A percentile compares a stretch with the other conserved stretches of the same genome.
phyloP scores from a whole-genome alignment of 2,329 filamentous ascomycete genomes.

The Didymella arachidicola region DNA sequence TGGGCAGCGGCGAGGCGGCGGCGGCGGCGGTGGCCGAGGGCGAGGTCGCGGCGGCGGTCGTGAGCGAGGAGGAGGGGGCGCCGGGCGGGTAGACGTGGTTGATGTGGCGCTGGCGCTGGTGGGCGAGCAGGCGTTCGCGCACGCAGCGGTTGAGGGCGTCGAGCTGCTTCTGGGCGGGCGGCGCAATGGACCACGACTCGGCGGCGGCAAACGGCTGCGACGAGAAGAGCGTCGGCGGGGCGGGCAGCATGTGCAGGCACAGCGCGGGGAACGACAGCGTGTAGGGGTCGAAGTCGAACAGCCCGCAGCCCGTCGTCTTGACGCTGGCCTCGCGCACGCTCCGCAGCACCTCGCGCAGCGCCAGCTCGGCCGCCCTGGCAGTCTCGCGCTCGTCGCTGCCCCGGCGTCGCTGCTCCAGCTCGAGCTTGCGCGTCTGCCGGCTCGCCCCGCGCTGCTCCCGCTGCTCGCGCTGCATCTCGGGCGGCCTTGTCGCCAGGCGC shows the following conservation, averaged over 20 bases:
- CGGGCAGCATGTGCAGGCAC: constrained; percentile 79
- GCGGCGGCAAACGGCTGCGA: constrained; percentile 78
- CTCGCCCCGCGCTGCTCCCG: constrained; percentile 42
- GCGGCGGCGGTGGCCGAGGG: constrained; percentile 35
- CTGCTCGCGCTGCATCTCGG: constrained; percentile 41
- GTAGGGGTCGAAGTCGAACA: constrained; percentile 83
- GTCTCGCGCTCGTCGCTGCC: constrained; percentile 74
- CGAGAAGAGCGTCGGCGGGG: constrained; percentile 83
- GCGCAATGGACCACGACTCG: constrained; percentile 81
- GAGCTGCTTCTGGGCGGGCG: constrained; percentile 76
- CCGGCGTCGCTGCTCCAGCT: constrained; percentile 63
- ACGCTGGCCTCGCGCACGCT: constrained; percentile 76
- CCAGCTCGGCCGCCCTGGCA: constrained; percentile 83
- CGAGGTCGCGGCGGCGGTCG: constrained; percentile 29
- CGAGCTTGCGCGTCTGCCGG: constrained; percentile 59
- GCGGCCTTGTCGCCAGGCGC: constrained; percentile 56
- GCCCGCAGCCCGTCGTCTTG: constrained; percentile 53
- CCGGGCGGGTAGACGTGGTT: constrained; percentile 45
- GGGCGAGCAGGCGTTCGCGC: constrained; percentile 65
- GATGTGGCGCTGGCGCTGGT: constrained; percentile 47
- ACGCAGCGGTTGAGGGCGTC: constrained; percentile 75
- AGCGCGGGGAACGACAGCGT: constrained; percentile 86
- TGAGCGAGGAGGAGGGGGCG: constrained; percentile 27
- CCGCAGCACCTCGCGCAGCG: constrained; percentile 80
- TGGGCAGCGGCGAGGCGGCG: constrained; percentile 46